phyloP scores from a whole-genome alignment of 768 basidiomycete genomes.

The Lactifluus echinatus region DNA sequence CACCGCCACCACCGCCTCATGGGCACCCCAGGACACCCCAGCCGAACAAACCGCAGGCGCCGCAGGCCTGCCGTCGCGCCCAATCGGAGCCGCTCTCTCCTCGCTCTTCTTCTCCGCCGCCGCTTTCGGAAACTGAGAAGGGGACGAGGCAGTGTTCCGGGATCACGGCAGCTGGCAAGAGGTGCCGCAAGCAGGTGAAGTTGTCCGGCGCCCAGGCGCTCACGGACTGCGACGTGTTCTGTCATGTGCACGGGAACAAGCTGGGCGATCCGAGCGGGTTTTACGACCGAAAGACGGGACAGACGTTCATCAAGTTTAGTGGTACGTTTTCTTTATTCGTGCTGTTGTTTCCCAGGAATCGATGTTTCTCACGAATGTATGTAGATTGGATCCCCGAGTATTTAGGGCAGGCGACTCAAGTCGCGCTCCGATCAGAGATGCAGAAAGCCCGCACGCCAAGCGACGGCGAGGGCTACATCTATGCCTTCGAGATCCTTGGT shows the following conservation, averaged over 20 bases:
- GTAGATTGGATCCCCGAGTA: neutral
- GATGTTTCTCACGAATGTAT: conserved; percentile 8
- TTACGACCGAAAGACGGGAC: conserved; percentile 40
- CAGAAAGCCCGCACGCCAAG: conserved; percentile 41
- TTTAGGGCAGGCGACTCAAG: neutral
- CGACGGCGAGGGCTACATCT: conserved; percentile 71
- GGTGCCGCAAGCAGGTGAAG: conserved; percentile 47
- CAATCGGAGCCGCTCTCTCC: conserved; percentile 20
- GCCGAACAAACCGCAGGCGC: conserved; percentile 2
- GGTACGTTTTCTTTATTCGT: conserved; percentile 33
- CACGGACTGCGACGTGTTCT: conserved; percentile 39
- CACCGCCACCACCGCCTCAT: neutral
- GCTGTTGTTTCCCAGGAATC: too few species aligned
- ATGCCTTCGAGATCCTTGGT: conserved; percentile 76
- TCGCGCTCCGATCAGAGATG: conserved; percentile 34
- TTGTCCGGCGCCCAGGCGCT: conserved; percentile 26
- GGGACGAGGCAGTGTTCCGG: conserved; percentile 47
- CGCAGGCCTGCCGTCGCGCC: conserved; percentile 2
- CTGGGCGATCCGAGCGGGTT: conserved; percentile 47
- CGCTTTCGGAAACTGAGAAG: conserved; percentile 17
- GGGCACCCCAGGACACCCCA: conserved; percentile 10
- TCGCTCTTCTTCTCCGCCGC: conserved; percentile 20
- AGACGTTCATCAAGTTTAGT: conserved; percentile 47
- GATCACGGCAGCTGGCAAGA: conserved; percentile 53
- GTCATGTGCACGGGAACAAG: conserved; percentile 54